Evolutionary conservation across 768 basidiomycete genomes (phyloP), one percentile per base, ranked within the genome.

Genomic region (Nidularia pulvinata): DNA sequence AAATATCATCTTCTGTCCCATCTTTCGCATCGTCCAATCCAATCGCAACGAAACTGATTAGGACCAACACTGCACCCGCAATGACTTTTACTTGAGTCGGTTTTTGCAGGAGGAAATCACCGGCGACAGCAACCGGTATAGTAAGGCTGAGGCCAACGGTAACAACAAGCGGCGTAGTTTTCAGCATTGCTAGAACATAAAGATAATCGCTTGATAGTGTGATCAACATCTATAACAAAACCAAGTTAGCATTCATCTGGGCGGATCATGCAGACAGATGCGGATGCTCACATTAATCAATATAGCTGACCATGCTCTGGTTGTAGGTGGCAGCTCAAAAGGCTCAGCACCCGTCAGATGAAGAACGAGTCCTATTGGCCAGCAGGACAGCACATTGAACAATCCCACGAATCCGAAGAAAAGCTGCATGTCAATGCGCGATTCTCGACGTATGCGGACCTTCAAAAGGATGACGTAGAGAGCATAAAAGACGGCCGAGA

Each of bases 401-500:
- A 93, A 72, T 7, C 95, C 93, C 30, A 96, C 93, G 58, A 92
- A 96, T 22, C 95, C 95, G 62, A 97, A 95, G 75, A 97, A 95
- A 32, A 95, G 77, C 58, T 93, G 90, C 94, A 95, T 95, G 66
- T 95, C 86, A 59, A 95, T 82, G 51, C 93, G 81, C 4, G 89
- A 88, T 63, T 95, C 93, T 35, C 80, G 78, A 44, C 81, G 83
- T 50, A 97, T 89, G 52, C 84, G 84, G 45, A 95, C 89, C 69
- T 98, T 98, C 62, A 98, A 80, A 48, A 96, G 77, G 57, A 89
- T 88, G 44, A 95, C 86, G 69, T 98, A 98, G 46, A 89, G 67
- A 0, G 94, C 90, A 66, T 97, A 98, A 66, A 90, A 89, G 5
- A 93, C 58, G 1, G 95, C 94, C 5, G 91, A 92, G n/a, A 93